Evolutionary conservation across 1,284 basidiomycete species (phyloP).

Genomic region (Heterobasidion irregulare): DNA sequence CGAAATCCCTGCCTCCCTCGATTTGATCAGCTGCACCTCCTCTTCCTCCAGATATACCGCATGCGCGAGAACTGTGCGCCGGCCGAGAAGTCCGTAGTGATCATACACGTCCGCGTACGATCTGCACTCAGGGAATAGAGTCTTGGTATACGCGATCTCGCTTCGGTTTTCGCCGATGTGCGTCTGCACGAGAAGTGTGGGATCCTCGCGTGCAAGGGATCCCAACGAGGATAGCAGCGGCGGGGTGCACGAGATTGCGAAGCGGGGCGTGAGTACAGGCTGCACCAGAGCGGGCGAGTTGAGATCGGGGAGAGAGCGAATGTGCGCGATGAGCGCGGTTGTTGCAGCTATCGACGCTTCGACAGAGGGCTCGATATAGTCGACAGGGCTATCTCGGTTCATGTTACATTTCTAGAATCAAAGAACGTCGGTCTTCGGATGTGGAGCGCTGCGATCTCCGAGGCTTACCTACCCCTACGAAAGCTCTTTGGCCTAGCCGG

Average conservation of each 20-base stretch:
- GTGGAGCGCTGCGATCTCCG: not conserved
- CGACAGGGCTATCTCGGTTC: constrained; percentile 67
- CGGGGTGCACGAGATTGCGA: constrained; percentile 86
- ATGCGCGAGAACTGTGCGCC: constrained; percentile 86
- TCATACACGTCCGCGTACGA: constrained; percentile 83
- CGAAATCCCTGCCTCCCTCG: constrained; percentile 68
- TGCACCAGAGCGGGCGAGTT: constrained; percentile 54
- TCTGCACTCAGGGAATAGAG: constrained; percentile 52
- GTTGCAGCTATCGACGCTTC: constrained; percentile 55
- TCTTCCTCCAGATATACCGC: constrained; percentile 73
- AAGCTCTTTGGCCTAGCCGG: constrained; percentile 72
- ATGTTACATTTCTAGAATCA: constrained; percentile 84
- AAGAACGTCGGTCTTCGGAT: constrained; percentile 2
- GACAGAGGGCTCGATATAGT: constrained; percentile 67
- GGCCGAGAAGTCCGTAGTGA: constrained; percentile 63
- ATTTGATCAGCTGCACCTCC: constrained; percentile 71
- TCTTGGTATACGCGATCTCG: constrained; percentile 65
- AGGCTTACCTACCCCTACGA: constrained; percentile 58
- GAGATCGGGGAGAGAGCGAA: constrained; percentile 41
- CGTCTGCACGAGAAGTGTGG: constrained; percentile 78
- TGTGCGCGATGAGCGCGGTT: constrained; percentile 58
- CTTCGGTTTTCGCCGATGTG: constrained; percentile 84
- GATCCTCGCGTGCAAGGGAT: constrained; percentile 43
- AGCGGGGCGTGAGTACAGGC: constrained; percentile 90
- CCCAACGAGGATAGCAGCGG: constrained; percentile 66